A percentile compares a stretch with the other conserved stretches of the same genome.
Evolutionary conservation across 768 basidiomycete genomes (phyloP).

Genomic region (Kwoniella mangroviensis): DNA sequence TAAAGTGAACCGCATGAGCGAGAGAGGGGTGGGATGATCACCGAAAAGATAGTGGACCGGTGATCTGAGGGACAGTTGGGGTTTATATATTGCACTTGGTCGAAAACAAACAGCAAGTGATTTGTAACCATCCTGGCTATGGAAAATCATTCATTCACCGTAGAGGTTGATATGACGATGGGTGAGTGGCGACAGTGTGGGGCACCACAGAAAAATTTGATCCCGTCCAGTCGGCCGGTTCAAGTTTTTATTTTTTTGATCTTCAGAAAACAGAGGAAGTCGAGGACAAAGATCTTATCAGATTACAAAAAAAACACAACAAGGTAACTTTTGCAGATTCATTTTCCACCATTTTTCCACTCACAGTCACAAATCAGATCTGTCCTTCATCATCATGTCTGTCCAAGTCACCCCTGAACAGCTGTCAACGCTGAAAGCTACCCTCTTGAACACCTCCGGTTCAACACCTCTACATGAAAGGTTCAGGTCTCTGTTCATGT

Average conservation of each 20-base stretch:
- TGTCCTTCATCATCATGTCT: constrained; percentile 29
- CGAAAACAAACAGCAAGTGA: too few relatives aligned
- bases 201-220: constrained; percentile 3
- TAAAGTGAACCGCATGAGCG: constrained; percentile 17
- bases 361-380: neutral
- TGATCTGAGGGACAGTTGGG: neutral
- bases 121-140: neutral
- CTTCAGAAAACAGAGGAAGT: neutral
- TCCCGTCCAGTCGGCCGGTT: neutral
- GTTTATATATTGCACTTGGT: neutral
- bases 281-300: constrained; percentile 17
- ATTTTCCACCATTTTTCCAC: too few relatives aligned
- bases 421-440: constrained; percentile 71
- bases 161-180: neutral
- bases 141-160: neutral
- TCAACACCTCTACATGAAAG: constrained; percentile 78
- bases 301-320: neutral
- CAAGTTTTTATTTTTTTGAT: neutral
- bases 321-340: neutral
- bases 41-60: neutral
- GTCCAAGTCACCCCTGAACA: constrained; percentile 61
- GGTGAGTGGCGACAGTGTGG: neutral
- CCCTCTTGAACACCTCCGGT: constrained; percentile 76
- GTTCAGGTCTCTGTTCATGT: constrained; percentile 87
- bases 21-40: neutral